Base-by-base conservation (phyloP, 495 filamentous ascomycete genomes). In the Penicillium pulvis region DNA sequence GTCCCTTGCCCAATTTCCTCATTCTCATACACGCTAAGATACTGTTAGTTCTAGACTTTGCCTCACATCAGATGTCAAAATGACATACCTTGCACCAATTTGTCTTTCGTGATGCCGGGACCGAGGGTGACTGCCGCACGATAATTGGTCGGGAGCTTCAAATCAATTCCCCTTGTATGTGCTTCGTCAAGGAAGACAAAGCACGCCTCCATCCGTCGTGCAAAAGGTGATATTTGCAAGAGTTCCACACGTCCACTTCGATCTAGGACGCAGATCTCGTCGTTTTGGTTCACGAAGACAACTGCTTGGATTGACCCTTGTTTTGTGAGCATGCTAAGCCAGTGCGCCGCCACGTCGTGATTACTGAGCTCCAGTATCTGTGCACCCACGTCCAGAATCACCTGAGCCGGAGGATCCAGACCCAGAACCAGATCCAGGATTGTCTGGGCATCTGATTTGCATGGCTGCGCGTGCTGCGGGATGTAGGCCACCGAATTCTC, bases 301-400 rank as follows among this genome's bases (percentile, higher is more conserved):
- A 71, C 79, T 0, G 76, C 84, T 10, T 70, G 56, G 2, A 66
- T 66, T 3, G 24, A 12, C 6, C 64, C 35, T 45, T 71, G 55
- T 0, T 47, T 51, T 20, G 59, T 44, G 11, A 53, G 7, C 23
- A 54, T 52, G 5, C 12, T 10, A 2, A 69, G 20, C 67, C 61
- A 69, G 8, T 46, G 4, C 10, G 28, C 31, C 46, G 65, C 65
- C 6, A 91, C 75, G 17, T 82, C 69, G 0, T 60, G 3, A 54
- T 91, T 92, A 47, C 71, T 76, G 1, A 85, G 69, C 49, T 90
- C 87, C 3, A 92, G 11, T 23, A 92, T 83, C 62, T 90, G 88
- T 0, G 89, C 90, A 0, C 89, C 89, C 0, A 89, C 87, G 63
- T 93, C 88, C 0, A 92, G 75, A 14, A 93, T 82, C 0, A 93